Evolutionary conservation across 148 eudicot species (phyloP), one percentile per base, ranked within the genome.

Genomic region (Cornus kousa): DNA sequence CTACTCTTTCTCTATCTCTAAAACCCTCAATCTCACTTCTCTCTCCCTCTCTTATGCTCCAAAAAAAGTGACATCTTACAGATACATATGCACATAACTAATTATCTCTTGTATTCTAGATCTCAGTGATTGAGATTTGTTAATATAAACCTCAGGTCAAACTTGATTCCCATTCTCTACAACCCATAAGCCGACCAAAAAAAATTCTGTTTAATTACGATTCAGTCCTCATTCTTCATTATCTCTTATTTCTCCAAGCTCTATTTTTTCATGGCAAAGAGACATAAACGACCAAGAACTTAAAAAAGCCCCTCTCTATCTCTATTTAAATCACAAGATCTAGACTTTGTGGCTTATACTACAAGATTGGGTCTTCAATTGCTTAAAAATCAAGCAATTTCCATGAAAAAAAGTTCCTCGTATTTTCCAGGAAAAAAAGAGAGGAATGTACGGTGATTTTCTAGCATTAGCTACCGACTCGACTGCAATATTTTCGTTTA

Each of bases 381-480:
- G 86, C 88, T 83, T 83, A 79, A 76, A 76, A 78, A 86, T 9
- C 48, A 83, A 86, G 86, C 88, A 68, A 72, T 80, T 69, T 55
- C 55, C 48, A 0, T 4, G 75, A n/a, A n/a, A 77, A 73, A 85
- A 82, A 73, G 85, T 82, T 81, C 75, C 57, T 70, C 77, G 79
- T 78, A 77, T 81, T 83, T 81, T 81, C 79, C 64, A 23, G 37
- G 39, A 0, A 67, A 74, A 57, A 74, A 78, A 73, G 65, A 1
- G 40, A 68, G 69, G 84, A 78, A 81, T 80, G 86, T 78, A 77
- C 84, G 82, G 78, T 77, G 85, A 82, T 87, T 87, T 87, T 68
- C 81, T 6, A 77, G 89, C 85, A 87, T 82, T 82, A 84, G 74
- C 65, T 65, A 55, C 80, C 40, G 73, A 62, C 80, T 72, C 86